These are phyloP conservation scores for Pachysandra terminalis DNA, from an alignment of 164 flowering plant species.

Conservation along the genomic window DNA sequence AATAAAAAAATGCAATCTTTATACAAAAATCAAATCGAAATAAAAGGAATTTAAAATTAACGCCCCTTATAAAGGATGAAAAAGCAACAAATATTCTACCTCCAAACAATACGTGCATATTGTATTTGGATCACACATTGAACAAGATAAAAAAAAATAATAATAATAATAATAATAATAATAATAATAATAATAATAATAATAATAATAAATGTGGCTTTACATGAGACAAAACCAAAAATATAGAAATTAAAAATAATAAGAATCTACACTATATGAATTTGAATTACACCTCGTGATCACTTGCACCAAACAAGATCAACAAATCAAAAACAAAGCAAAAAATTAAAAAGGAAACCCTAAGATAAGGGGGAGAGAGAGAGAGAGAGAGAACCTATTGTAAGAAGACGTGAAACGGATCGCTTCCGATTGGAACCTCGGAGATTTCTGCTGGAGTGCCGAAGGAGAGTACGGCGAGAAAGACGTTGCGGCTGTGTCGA, in stretches of 20 bases:
- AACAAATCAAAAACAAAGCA: background rate
- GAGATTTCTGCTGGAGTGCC: background rate
- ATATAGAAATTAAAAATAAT: too few relatives aligned
- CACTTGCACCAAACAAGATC: background rate
- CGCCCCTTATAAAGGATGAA: too few relatives aligned
- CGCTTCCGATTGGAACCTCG: background rate
- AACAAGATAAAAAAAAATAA: too few relatives aligned
- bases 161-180: too few relatives aligned
- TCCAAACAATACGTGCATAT: too few relatives aligned
- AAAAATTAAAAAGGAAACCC: background rate
- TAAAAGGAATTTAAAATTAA: too few relatives aligned
- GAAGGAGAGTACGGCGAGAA: conserved; percentile 4
- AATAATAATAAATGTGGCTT: background rate
- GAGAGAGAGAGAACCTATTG: background rate
- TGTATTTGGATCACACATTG: background rate
- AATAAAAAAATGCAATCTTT: too few relatives aligned
- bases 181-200: too few relatives aligned
- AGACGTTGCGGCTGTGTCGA: background rate
- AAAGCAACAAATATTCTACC: too few relatives aligned
- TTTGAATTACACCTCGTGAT: background rate
- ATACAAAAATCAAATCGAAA: too few relatives aligned
- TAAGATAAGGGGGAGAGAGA: background rate
- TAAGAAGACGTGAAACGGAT: background rate
- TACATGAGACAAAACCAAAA: background rate
- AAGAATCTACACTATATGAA: background rate